Evolutionary conservation across 805 yeast genomes (phyloP), one percentile per base, ranked within the genome.

Genomic region (Myxozyma melibiosi): DNA sequence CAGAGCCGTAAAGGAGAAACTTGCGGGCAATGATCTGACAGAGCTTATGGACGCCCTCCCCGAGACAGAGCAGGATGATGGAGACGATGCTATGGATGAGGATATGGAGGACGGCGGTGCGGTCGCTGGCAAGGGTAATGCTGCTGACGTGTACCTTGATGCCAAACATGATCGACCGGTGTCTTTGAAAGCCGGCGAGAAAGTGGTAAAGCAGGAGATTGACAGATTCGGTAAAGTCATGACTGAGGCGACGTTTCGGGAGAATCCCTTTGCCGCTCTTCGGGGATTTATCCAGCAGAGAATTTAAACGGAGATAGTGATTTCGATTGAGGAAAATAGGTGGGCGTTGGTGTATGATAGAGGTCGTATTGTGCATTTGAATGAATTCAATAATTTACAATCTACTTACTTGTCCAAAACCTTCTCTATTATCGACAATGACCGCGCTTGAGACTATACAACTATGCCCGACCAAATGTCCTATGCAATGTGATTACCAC

Each of bases 251-350:
- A 70, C 72, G 25, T 86, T 84, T 64, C 78, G 83, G 71, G 70
- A 74, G 51, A 78, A 82, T 34, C 89, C 91, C 1, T 87, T 88
- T 67, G 77, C 77, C 38, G 80, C 90, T 2, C 74, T 88, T 63
- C 84, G 80, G 67, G 80, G 79, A 49, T 84, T 85, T n/a, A 81
- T 82, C 39, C 71, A 73, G 57, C 67, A 65, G 13, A 69, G 72
- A 24, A 51, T 62, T 37, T 55, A 40, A 50, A 13, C 9, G 11
- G 28, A 3, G 9, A 3, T 33, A n/a, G n/a, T n/a, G n/a, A n/a
- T n/a, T n/a, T n/a, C n/a, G n/a, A n/a, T n/a, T n/a, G n/a, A n/a
- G n/a, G n/a, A n/a, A n/a, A n/a, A n/a, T n/a, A n/a, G n/a, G n/a
- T n/a, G n/a, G n/a, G n/a, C n/a, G n/a, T n/a, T n/a, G n/a, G n/a